phyloP scores from a whole-genome alignment of 2,329 filamentous ascomycete species.

The Fusarium succisae region DNA sequence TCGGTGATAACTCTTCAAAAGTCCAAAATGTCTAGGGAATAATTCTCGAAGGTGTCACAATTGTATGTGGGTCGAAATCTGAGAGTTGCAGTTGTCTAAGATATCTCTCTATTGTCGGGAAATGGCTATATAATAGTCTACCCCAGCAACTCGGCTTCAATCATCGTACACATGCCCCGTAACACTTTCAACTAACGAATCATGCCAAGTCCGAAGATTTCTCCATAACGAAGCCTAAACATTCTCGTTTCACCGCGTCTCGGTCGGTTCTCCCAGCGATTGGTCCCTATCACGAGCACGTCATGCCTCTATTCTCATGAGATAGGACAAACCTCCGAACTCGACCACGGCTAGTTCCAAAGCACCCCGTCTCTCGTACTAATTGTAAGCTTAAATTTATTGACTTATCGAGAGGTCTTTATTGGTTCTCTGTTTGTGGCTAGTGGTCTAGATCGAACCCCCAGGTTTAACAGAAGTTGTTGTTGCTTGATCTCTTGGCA shows the following conservation, averaged over 20 bases:
- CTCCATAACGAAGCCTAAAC: background rate
- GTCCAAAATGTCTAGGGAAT: fast-evolving
- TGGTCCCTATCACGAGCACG: slow-evolving; percentile 35
- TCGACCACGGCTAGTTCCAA: slow-evolving; percentile 7
- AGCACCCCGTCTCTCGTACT: background rate
- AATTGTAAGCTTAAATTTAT: background rate
- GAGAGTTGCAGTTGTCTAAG: background rate
- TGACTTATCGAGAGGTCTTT: slow-evolving; percentile 21
- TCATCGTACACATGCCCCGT: background rate
- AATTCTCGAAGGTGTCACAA: fast-evolving
- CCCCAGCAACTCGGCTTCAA: background rate
- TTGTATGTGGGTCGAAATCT: background rate
- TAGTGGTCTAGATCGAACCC: background rate
- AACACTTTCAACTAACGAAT: background rate
- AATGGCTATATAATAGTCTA: background rate
- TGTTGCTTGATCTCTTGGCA: background rate
- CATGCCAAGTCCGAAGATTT: background rate
- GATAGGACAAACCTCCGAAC: slow-evolving; percentile 19
- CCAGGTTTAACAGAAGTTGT: background rate
- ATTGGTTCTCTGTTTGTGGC: slow-evolving; percentile 32
- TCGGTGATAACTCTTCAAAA: fast-evolving
- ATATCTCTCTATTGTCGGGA: background rate
- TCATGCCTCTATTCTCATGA: slow-evolving; percentile 26
- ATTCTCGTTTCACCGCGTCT: slow-evolving; percentile 10
- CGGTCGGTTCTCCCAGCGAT: slow-evolving; percentile 37